These are phyloP conservation scores for Esteya vermicola DNA, from an alignment of 2,329 filamentous ascomycete species.

Conservation along the genomic window DNA sequence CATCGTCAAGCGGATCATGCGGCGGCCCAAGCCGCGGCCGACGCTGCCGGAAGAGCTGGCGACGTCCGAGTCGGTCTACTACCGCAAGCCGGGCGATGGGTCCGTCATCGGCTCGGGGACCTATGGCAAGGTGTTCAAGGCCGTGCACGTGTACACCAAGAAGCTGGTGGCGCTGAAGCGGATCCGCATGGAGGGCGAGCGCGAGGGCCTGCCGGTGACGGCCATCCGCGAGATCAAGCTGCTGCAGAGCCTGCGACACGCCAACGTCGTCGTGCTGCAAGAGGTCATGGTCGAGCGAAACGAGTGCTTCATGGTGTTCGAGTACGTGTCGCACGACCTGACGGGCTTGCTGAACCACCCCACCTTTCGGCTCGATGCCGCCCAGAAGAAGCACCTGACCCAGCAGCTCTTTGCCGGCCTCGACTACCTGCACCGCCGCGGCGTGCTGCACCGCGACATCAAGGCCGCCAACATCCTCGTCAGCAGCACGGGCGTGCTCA, in stretches of 20 bases:
- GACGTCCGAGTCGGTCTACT: slow-evolving; percentile 79
- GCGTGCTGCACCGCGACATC: slow-evolving; percentile 94
- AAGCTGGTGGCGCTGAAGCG: slow-evolving; percentile 74
- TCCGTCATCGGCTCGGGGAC: slow-evolving; percentile 92
- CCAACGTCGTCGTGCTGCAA: slow-evolving; percentile 68
- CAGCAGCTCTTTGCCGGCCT: slow-evolving; percentile 88
- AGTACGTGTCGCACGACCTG: slow-evolving; percentile 91
- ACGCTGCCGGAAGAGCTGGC: slow-evolving; percentile 57
- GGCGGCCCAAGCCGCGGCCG: slow-evolving; percentile 56
- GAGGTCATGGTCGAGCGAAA: slow-evolving; percentile 98
- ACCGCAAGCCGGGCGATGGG: slow-evolving; percentile 90
- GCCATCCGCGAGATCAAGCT: slow-evolving; percentile 85
- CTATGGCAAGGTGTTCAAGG: slow-evolving; percentile 92
- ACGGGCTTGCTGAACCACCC: slow-evolving; percentile 93
- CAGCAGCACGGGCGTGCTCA: slow-evolving; percentile 75
- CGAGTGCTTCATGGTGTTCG: slow-evolving; percentile 99
- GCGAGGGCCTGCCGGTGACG: slow-evolving; percentile 82
- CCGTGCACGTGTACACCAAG: slow-evolving; percentile 81
- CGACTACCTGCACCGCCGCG: slow-evolving; percentile 81
- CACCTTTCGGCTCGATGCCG: slow-evolving; percentile 67
- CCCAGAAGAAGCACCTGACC: slow-evolving; percentile 86
- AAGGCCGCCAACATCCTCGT: slow-evolving; percentile 97
- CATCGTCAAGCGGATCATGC: slow-evolving; percentile 53
- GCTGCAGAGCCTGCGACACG: slow-evolving; percentile 70
- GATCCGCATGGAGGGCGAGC: slow-evolving; percentile 86